Evolutionary conservation across 768 basidiomycete genomes (phyloP).

Genomic region (Scleroderma bovista): DNA sequence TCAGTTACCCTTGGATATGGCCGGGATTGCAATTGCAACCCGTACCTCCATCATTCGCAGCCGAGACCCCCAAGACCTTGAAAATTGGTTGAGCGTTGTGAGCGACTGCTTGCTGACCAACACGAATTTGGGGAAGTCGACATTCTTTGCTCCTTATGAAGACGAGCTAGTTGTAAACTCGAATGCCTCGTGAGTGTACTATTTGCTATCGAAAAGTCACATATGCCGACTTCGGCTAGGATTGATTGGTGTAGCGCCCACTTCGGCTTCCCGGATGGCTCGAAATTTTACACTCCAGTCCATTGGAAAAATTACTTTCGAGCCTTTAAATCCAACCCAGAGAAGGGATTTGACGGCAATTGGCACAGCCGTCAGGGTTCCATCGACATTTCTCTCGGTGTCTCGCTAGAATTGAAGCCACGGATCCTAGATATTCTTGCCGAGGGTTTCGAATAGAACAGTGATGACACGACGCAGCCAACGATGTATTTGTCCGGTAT

Average conservation of each 20-base stretch:
- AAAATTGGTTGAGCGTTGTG: neutral
- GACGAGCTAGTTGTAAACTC: neutral
- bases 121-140: neutral
- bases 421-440: neutral
- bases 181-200: neutral
- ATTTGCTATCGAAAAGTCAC: neutral
- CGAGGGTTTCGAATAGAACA: neutral
- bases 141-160: neutral
- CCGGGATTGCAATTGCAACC: neutral
- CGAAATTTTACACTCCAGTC: conserved; percentile 9
- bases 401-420: neutral
- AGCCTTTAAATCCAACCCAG: conserved; percentile 8
- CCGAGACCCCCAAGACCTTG: neutral
- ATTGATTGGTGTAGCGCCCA: conserved; percentile 6
- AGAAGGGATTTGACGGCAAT: conserved; percentile 1
- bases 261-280: conserved; percentile 5
- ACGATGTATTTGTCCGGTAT: too few species aligned
- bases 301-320: conserved; percentile 8
- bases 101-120: neutral
- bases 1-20: neutral
- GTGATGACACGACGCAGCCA: too few species aligned
- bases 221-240: neutral
- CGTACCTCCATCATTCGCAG: neutral
- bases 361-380: neutral
- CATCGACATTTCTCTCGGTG: neutral